These are phyloP conservation scores for Exsudoporus frostii DNA, from an alignment of 768 basidiomycete genomes.

Conservation along the genomic window DNA sequence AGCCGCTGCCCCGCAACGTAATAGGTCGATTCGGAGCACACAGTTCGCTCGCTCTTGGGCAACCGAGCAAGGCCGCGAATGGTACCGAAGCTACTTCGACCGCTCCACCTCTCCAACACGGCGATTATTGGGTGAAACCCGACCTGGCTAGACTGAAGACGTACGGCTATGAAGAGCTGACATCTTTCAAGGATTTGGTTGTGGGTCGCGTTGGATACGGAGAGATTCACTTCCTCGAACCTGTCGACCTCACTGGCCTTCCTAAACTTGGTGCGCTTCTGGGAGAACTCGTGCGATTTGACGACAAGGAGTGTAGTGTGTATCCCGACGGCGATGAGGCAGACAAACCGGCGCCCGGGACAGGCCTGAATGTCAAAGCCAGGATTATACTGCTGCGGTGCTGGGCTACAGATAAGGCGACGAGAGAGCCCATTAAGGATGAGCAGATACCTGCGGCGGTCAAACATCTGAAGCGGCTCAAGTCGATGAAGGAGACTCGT, in stretches of 20 bases:
- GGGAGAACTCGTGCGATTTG: constrained; percentile 85
- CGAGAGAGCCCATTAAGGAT: constrained; percentile 86
- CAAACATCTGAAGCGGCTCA: constrained; percentile 76
- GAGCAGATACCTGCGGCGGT: constrained; percentile 61
- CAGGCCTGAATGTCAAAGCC: constrained; percentile 88
- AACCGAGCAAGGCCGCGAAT: constrained; percentile 28
- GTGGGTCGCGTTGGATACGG: constrained; percentile 94
- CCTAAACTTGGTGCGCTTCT: constrained; percentile 76
- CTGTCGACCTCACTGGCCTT: constrained; percentile 84
- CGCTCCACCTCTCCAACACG: constrained; percentile 58
- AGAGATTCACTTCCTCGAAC: constrained; percentile 74
- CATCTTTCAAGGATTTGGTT: constrained; percentile 68
- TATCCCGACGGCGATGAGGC: constrained; percentile 88
- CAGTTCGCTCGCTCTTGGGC: constrained; percentile 28
- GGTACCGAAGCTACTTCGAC: constrained; percentile 19
- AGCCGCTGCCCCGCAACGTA: constrained; percentile 38
- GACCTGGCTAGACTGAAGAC: constrained; percentile 68
- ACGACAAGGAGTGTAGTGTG: constrained; percentile 88
- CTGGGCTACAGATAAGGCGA: constrained; percentile 90
- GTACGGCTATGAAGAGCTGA: constrained; percentile 69
- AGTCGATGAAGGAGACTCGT: constrained; percentile 79
- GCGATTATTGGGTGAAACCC: constrained; percentile 91
- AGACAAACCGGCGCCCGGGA: constrained; percentile 78
- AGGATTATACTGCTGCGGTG: constrained; percentile 73
- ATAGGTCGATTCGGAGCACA: constrained; percentile 42